A percentile compares a stretch with the other conserved stretches of the same genome.
phyloP scores from a whole-genome alignment of 495 filamentous ascomycete species.

The Schizothecium vesticola region DNA sequence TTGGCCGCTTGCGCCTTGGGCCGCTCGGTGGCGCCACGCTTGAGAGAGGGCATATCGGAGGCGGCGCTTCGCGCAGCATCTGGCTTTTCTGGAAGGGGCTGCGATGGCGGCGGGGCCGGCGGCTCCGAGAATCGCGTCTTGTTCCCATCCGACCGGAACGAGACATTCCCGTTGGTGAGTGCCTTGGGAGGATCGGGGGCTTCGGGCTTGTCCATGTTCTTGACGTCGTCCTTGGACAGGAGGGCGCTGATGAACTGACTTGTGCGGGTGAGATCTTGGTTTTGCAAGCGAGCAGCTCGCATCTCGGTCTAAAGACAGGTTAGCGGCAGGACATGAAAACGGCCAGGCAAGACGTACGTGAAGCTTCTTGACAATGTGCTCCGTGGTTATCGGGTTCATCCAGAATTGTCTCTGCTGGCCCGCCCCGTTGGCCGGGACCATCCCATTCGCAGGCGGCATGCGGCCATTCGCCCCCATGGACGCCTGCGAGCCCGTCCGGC shows the following conservation, averaged over 20 bases:
- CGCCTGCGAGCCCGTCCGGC: slow-evolving; percentile 65
- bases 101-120: slow-evolving; percentile 84
- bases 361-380: slow-evolving; percentile 90
- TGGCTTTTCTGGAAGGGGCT: slow-evolving; percentile 85
- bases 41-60: slow-evolving; percentile 54
- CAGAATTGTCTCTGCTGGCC: slow-evolving; percentile 54
- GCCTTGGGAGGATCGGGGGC: slow-evolving; percentile 38
- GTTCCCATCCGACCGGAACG: slow-evolving; percentile 49
- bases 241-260: slow-evolving; percentile 73
- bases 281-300: slow-evolving; percentile 79
- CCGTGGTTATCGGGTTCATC: slow-evolving; percentile 83
- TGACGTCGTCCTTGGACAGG: slow-evolving; percentile 65
- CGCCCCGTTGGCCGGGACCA: slow-evolving; percentile 48
- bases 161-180: slow-evolving; percentile 38
- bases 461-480: slow-evolving; percentile 58
- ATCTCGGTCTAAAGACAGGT: slow-evolving; percentile 65
- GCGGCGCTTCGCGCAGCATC: slow-evolving; percentile 51
- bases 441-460: slow-evolving; percentile 50
- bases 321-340: slow-evolving; percentile 2
- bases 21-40: slow-evolving; percentile 69
- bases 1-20: slow-evolving; percentile 50
- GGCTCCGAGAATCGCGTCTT: slow-evolving; percentile 79
- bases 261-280: slow-evolving; percentile 75
- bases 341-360: slow-evolving; percentile 59
- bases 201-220: slow-evolving; percentile 52